Evolutionary conservation across 2,329 filamentous ascomycete species (phyloP).

Genomic region (Aspergillus bombycis): DNA sequence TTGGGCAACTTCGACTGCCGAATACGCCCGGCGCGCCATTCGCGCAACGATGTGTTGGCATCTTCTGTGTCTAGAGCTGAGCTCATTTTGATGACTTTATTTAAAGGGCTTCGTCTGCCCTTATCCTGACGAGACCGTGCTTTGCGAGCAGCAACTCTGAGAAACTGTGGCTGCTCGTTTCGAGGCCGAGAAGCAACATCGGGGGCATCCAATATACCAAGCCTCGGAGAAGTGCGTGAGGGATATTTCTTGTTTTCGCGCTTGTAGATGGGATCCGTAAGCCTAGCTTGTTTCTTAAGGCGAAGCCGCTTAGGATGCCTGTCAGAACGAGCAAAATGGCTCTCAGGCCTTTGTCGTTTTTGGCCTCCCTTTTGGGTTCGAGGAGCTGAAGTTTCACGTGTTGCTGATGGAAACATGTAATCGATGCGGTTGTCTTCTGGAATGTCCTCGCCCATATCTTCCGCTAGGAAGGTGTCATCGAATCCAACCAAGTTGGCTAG

Average conservation of each 20-base stretch:
- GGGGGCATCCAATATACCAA: conserved; percentile 58
- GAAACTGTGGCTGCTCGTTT: conserved; percentile 53
- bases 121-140: conserved; percentile 51
- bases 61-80: conserved; percentile 59
- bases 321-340: conserved; percentile 5
- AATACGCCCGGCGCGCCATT: conserved; percentile 56
- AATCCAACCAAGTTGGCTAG: conserved; percentile 24
- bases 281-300: conserved; percentile 37
- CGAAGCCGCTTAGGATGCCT: conserved; percentile 27
- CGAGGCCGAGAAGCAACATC: conserved; percentile 32
- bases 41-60: conserved; percentile 51
- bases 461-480: conserved; percentile 26
- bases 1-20: conserved; percentile 28
- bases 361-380: conserved; percentile 22
- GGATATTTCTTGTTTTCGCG: conserved; percentile 26
- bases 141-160: conserved; percentile 58
- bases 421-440: conserved; percentile 48
- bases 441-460: conserved; percentile 36
- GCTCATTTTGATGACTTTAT: conserved; percentile 57
- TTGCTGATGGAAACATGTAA: conserved; percentile 40
- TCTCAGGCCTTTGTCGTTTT: conserved; percentile 21
- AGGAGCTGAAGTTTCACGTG: conserved; percentile 24
- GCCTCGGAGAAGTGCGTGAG: conserved; percentile 27
- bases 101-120: conserved; percentile 55
- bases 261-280: conserved; percentile 38